Percentiles rank a stretch among this genome's conserved stretches.
Conservation (phyloP, 129 eudicot genomes). For the Artemisia argyi region DNA sequence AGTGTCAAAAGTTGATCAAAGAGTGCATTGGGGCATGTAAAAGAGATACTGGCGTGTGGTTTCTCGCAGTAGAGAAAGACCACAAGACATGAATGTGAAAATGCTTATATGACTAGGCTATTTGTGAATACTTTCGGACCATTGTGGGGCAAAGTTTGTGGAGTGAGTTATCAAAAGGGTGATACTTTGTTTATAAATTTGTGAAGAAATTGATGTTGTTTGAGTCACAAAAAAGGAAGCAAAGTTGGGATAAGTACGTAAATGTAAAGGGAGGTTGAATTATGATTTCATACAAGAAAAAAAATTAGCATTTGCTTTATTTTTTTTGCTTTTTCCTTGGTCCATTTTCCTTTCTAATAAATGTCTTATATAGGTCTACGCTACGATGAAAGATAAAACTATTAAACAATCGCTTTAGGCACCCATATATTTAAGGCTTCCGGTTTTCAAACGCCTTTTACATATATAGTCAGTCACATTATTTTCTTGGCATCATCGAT, state of each 20-base stretch:
- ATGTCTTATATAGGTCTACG: conserved; percentile 18
- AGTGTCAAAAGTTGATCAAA: conserved; percentile 14
- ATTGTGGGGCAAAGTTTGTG: conserved; percentile 31
- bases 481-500: too few relatives aligned
- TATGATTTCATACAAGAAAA: background rate
- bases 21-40: conserved; percentile 5
- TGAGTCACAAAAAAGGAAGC: conserved; percentile 37
- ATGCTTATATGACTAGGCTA: background rate
- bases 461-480: too few relatives aligned
- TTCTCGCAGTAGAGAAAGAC: background rate
- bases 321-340: conserved; percentile 27
- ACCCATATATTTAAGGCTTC: too few relatives aligned
- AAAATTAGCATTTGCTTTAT: conserved; percentile 28
- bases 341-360: conserved; percentile 28
- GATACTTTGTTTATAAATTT: conserved; percentile 6
- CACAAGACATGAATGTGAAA: conserved; percentile 1
- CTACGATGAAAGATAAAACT: too few relatives aligned
- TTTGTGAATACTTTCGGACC: conserved; percentile 16
- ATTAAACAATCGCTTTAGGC: too few relatives aligned
- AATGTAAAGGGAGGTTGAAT: conserved; percentile 37
- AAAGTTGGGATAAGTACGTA: conserved; percentile 31
- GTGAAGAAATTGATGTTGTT: conserved; percentile 30
- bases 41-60: background rate
- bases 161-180: conserved; percentile 18
- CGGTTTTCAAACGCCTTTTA: too few relatives aligned